Evolutionary conservation across 1,284 basidiomycete genomes (phyloP).

Genomic region (Trametes polyzona): DNA sequence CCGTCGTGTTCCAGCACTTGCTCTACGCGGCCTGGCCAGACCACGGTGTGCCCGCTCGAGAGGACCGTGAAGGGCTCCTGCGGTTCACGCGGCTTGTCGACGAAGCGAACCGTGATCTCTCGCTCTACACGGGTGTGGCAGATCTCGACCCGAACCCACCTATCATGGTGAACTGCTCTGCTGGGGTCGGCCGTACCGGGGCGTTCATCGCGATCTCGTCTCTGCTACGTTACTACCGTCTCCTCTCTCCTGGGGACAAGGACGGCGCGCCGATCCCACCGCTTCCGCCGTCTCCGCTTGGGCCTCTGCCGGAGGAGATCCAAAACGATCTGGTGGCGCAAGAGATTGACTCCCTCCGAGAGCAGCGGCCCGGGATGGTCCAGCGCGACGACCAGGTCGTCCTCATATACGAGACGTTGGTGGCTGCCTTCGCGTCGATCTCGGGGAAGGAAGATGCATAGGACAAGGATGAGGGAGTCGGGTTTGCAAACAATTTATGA

Average conservation of each 20-base stretch:
- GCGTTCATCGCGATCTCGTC: conserved; percentile 83
- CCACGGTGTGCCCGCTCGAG: conserved; percentile 69
- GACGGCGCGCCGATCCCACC: conserved; percentile 29
- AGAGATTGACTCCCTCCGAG: conserved; percentile 78
- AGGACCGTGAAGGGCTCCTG: conserved; percentile 60
- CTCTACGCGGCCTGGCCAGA: conserved; percentile 84
- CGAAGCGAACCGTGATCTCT: conserved; percentile 53
- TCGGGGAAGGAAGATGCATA: not conserved
- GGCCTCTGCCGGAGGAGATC: conserved; percentile 52
- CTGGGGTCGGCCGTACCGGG: conserved; percentile 90
- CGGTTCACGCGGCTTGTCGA: conserved; percentile 68
- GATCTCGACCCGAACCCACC: conserved; percentile 62
- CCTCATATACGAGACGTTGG: conserved; percentile 69
- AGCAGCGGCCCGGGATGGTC: conserved; percentile 84
- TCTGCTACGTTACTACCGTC: conserved; percentile 59
- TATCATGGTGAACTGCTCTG: conserved; percentile 84
- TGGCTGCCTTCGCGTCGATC: conserved; percentile 37
- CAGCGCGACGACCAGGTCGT: conserved; percentile 69
- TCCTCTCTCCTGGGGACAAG: conserved; percentile 45
- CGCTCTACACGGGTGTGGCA: conserved; percentile 35
- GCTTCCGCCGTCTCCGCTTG: conserved; percentile 54
- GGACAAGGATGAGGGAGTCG: not conserved
- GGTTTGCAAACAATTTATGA: not conserved
- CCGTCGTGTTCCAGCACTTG: conserved; percentile 68
- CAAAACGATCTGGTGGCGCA: conserved; percentile 66